These are phyloP conservation scores for Pseudovirgaria hyperparasitica DNA, from an alignment of 2,329 filamentous ascomycete species.

Conservation along the genomic window DNA sequence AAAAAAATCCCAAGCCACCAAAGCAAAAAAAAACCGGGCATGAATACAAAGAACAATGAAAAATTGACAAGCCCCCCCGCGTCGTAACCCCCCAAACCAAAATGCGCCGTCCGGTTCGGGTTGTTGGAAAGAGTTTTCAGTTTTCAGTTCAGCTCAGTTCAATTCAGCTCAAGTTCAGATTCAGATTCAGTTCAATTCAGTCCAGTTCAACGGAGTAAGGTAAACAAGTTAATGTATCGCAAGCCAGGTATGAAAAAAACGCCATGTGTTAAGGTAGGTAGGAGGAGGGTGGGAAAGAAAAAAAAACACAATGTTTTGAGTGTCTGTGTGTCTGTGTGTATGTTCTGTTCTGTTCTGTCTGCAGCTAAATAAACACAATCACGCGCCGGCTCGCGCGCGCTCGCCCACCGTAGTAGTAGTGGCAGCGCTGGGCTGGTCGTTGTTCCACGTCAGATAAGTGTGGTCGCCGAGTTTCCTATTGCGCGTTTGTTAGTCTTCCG, in stretches of 20 bases:
- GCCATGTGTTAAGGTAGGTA: too few species aligned
- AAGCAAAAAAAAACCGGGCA: constrained; percentile 4
- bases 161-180: constrained; percentile 10
- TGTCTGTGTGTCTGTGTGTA: too few species aligned
- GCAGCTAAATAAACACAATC: constrained; percentile 11
- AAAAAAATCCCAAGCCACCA: neutral
- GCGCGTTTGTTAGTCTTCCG: constrained; percentile 5
- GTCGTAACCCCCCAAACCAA: constrained; percentile 1
- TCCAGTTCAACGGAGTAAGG: too few species aligned
- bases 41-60: constrained; percentile 1
- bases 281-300: constrained; percentile 8
- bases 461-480: constrained; percentile 90
- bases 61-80: constrained; percentile 2
- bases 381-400: constrained; percentile 20
- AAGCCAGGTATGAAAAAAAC: too few species aligned
- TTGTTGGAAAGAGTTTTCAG: constrained; percentile 1
- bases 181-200: constrained; percentile 11
- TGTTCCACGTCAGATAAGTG: constrained; percentile 95
- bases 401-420: constrained; percentile 33
- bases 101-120: constrained; percentile 2
- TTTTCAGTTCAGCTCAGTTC: constrained; percentile 1
- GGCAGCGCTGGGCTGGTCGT: constrained; percentile 47
- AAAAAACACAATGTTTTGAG: constrained; percentile 7
- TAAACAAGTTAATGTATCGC: too few species aligned
- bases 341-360: too few species aligned